phyloP scores from a whole-genome alignment of 2,329 filamentous ascomycete species.

The Fusarium sp. region DNA sequence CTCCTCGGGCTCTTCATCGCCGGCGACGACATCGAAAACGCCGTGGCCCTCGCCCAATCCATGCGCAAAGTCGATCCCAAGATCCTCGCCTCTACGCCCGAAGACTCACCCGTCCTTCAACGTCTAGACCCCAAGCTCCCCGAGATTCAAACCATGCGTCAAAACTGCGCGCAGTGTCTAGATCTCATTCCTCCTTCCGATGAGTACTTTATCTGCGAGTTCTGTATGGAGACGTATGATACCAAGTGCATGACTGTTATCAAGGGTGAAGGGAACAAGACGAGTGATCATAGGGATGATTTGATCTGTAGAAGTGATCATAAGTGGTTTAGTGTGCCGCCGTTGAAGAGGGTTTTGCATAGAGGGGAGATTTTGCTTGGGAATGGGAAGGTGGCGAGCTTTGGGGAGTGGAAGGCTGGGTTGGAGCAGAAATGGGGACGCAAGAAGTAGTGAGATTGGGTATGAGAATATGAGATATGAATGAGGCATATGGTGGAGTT shows the following conservation, averaged over 20 bases:
- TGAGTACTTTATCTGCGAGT: conserved; percentile 51
- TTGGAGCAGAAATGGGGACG: conserved; percentile 48
- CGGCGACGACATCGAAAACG: conserved; percentile 51
- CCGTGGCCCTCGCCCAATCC: conserved; percentile 52
- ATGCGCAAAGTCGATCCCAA: conserved; percentile 52
- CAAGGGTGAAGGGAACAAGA: conserved; percentile 47
- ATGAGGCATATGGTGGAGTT: conserved; percentile 20
- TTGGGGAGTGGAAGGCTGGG: conserved; percentile 52
- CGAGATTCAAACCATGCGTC: conserved; percentile 49
- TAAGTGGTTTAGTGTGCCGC: conserved; percentile 54
- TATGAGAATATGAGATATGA: conserved; percentile 17
- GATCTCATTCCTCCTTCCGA: conserved; percentile 48
- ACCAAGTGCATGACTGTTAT: conserved; percentile 50
- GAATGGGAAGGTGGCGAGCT: conserved; percentile 47
- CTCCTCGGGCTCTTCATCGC: conserved; percentile 54
- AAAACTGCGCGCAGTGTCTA: conserved; percentile 54
- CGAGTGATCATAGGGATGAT: conserved; percentile 44
- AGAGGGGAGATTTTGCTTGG: conserved; percentile 53
- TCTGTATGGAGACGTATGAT: conserved; percentile 55
- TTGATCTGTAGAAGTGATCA: conserved; percentile 53
- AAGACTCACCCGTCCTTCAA: conserved; percentile 46
- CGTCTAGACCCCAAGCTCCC: conserved; percentile 52
- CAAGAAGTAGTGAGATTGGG: neutral
- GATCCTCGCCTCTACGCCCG: conserved; percentile 43
- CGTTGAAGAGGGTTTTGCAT: conserved; percentile 50